A percentile compares a stretch with the other conserved stretches of the same genome.
phyloP scores from a whole-genome alignment of 148 eudicot genomes.

The Chenopodium album region DNA sequence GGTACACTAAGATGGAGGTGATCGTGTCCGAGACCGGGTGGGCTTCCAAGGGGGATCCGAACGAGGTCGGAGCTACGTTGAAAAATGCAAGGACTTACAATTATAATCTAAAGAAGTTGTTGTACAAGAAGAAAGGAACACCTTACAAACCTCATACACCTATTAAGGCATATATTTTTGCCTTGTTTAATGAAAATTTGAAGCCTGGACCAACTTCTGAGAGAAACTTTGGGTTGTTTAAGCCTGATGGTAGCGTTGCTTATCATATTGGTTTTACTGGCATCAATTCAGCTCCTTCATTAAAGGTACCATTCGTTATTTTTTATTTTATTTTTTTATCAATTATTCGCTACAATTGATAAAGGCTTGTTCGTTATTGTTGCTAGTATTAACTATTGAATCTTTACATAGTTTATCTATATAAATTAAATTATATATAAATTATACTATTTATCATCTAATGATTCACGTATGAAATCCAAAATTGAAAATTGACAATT shows the following conservation, averaged over 20 bases:
- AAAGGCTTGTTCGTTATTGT: neutral
- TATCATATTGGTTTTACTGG: slow-evolving; percentile 82
- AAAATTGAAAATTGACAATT: too few species aligned
- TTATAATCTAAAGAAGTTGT: slow-evolving; percentile 48
- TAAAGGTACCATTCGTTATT: slow-evolving; percentile 26
- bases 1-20: slow-evolving; percentile 61
- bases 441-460: too few species aligned
- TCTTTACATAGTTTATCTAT: too few species aligned
- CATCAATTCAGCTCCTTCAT: slow-evolving; percentile 42
- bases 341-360: neutral
- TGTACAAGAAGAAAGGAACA: slow-evolving; percentile 74
- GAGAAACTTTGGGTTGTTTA: slow-evolving; percentile 84
- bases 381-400: neutral
- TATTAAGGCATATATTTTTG: slow-evolving; percentile 72
- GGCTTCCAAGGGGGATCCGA: slow-evolving; percentile 74
- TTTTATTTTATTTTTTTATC: too few species aligned
- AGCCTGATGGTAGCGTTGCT: slow-evolving; percentile 75
- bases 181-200: slow-evolving; percentile 73
- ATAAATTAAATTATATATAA: too few species aligned
- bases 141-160: slow-evolving; percentile 59
- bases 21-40: slow-evolving; percentile 93
- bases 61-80: slow-evolving; percentile 52
- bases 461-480: too few species aligned
- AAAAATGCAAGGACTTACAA: slow-evolving; percentile 70
- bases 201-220: slow-evolving; percentile 91